Evolutionary conservation across 1,139 yeast genomes (phyloP).

Genomic region (Candida sp.): DNA sequence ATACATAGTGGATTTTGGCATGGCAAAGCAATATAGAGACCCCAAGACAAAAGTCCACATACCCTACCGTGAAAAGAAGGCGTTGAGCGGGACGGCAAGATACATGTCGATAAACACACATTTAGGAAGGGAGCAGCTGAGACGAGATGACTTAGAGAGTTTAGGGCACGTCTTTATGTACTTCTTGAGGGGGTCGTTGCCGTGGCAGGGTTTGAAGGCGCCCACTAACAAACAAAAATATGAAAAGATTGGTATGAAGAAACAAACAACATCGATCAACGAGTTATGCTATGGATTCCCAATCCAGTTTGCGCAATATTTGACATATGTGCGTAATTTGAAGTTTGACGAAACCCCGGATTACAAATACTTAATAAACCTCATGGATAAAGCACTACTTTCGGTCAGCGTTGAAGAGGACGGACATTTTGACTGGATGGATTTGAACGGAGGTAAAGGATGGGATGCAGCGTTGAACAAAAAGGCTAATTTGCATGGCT

Average conservation of each 20-base stretch:
- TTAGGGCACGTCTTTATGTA: constrained; percentile 70
- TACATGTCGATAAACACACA: constrained; percentile 72
- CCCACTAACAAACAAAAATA: constrained; percentile 84
- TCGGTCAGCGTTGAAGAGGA: constrained; percentile 48
- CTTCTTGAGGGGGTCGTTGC: constrained; percentile 62
- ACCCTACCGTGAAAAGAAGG: constrained; percentile 66
- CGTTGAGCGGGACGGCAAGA: constrained; percentile 67
- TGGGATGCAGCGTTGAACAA: constrained; percentile 83
- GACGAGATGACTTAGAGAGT: constrained; percentile 66
- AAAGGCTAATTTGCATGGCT: constrained; percentile 82
- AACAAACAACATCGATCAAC: constrained; percentile 69
- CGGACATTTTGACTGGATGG: constrained; percentile 87
- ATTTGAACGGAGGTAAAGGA: constrained; percentile 77
- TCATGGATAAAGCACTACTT: constrained; percentile 47
- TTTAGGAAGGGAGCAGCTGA: constrained; percentile 66
- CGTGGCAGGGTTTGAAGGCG: constrained; percentile 66
- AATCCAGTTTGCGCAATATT: constrained; percentile 77
- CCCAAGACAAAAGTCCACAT: constrained; percentile 63
- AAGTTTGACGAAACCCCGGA: constrained; percentile 83
- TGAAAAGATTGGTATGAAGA: constrained; percentile 82
- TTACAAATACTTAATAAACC: constrained; percentile 51
- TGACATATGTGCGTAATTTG: constrained; percentile 70
- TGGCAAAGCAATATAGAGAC: constrained; percentile 72
- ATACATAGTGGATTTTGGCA: constrained; percentile 57
- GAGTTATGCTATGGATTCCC: constrained; percentile 76